Evolutionary conservation across 2,329 filamentous ascomycete species (phyloP).

Genomic region (Erysiphe pulchra): DNA sequence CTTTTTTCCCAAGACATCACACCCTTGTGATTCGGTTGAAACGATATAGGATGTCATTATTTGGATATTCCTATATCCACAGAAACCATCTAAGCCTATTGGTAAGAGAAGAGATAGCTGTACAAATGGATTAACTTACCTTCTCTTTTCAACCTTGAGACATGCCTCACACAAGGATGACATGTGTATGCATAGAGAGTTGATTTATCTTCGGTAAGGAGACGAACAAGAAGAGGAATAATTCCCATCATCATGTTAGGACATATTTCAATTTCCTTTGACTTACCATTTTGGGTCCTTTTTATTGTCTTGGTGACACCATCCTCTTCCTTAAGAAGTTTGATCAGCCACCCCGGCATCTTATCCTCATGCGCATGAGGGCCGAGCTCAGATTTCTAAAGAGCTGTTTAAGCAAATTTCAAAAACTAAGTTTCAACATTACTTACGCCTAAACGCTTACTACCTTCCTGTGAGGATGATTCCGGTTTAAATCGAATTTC

Average conservation of each 20-base stretch:
- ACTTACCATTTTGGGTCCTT: constrained; percentile 19
- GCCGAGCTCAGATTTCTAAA: constrained; percentile 33
- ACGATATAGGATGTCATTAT: too few relatives aligned
- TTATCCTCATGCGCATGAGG: constrained; percentile 45
- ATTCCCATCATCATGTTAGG: constrained; percentile 26
- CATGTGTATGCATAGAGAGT: constrained; percentile 58
- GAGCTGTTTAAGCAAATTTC: too few relatives aligned
- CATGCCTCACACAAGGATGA: constrained; percentile 45
- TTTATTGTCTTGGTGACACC: constrained; percentile 29
- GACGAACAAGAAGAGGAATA: constrained; percentile 32
- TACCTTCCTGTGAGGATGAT: too few relatives aligned
- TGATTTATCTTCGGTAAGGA: constrained; percentile 35
- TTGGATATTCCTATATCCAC: too few relatives aligned
- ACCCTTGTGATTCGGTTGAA: too few relatives aligned
- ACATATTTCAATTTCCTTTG: constrained; percentile 17
- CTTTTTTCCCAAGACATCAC: too few relatives aligned
- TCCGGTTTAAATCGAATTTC: too few relatives aligned
- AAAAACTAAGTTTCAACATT: too few relatives aligned
- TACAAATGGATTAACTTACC: too few relatives aligned
- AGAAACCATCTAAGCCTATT: too few relatives aligned
- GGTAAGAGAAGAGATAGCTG: too few relatives aligned
- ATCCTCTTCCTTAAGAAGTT: constrained; percentile 29
- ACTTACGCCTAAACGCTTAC: too few relatives aligned
- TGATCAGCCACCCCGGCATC: constrained; percentile 46
- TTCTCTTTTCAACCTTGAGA: constrained; percentile 60